Evolutionary conservation across 768 basidiomycete species (phyloP).

Genomic region (Leccinum imitatum): DNA sequence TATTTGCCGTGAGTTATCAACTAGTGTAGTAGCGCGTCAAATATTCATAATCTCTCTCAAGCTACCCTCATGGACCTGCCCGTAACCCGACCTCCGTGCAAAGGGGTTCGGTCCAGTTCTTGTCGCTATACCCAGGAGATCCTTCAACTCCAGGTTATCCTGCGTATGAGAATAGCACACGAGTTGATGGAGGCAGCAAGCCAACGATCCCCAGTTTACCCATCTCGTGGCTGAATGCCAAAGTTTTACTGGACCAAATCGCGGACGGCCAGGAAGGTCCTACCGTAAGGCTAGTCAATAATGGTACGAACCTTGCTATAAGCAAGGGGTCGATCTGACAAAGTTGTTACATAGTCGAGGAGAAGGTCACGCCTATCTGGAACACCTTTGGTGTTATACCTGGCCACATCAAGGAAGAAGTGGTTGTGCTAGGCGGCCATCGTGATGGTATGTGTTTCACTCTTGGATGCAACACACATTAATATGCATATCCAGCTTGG

Average conservation of each 20-base stretch:
- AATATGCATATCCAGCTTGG: conserved; percentile 20
- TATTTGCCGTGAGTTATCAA: conserved; percentile 51
- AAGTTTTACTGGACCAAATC: conserved; percentile 54
- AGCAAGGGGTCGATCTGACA: conserved; percentile 1
- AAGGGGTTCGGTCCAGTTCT: conserved; percentile 79
- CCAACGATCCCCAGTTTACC: conserved; percentile 86
- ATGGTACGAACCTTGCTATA: conserved; percentile 37
- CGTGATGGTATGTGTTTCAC: conserved; percentile 65
- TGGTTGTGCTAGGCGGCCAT: conserved; percentile 85
- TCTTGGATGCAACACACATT: conserved; percentile 4
- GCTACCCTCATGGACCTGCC: conserved; percentile 77
- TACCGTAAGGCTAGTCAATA: conserved; percentile 53
- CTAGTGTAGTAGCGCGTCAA: background rate
- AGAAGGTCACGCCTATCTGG: conserved; percentile 87
- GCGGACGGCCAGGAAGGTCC: conserved; percentile 37
- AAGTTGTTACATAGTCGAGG: conserved; percentile 52
- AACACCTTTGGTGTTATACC: conserved; percentile 86
- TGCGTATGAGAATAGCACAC: conserved; percentile 77
- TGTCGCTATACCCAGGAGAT: conserved; percentile 81
- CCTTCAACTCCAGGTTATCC: conserved; percentile 89
- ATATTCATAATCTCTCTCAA: conserved; percentile 35
- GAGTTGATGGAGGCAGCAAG: conserved; percentile 58
- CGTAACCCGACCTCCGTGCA: conserved; percentile 82
- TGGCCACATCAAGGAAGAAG: conserved; percentile 80
- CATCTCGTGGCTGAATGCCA: conserved; percentile 78